phyloP scores from a whole-genome alignment of 768 basidiomycete genomes.

The Collybiopsis confluens region DNA sequence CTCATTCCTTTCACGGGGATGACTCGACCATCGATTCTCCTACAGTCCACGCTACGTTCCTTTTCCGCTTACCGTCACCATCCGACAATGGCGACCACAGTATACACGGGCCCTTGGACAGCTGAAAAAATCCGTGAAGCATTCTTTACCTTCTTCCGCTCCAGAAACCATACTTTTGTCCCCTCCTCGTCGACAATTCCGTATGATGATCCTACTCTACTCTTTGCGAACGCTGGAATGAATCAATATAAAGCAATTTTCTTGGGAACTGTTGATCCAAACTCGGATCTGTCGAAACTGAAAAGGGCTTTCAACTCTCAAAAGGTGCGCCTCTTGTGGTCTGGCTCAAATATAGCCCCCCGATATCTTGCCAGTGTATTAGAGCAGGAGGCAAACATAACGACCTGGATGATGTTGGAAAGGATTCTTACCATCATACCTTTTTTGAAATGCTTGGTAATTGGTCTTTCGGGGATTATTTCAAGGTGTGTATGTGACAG shows the following conservation, averaged over 20 bases:
- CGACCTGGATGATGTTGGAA: constrained; percentile 97
- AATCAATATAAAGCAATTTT: constrained; percentile 99
- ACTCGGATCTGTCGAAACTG: constrained; percentile 85
- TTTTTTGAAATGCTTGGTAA: constrained; percentile 99
- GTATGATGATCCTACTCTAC: constrained; percentile 94
- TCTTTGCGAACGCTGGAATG: constrained; percentile 99
- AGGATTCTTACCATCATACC: constrained; percentile 96
- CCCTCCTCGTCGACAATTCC: constrained; percentile 92
- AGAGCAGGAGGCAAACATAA: constrained; percentile 99
- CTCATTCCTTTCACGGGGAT: constrained; percentile 1
- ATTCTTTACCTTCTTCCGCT: constrained; percentile 87
- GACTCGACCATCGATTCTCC: constrained; percentile 19
- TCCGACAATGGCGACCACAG: constrained; percentile 32
- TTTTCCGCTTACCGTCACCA: constrained; percentile 8
- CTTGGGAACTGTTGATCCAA: constrained; percentile 94
- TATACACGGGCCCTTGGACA: constrained; percentile 59
- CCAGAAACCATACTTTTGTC: constrained; percentile 80
- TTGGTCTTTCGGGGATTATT: constrained; percentile 99
- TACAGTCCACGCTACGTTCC: not conserved
- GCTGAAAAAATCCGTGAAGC: constrained; percentile 80
- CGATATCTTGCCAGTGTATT: constrained; percentile 55
- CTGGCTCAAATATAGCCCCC: not conserved
- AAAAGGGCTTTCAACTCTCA: constrained; percentile 95
- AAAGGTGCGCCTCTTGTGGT: constrained; percentile 55
- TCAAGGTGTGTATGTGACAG: constrained; percentile 62